A percentile compares a stretch with the other conserved stretches of the same genome.
Evolutionary conservation across 2,329 filamentous ascomycete genomes (phyloP).

Genomic region (Aureobasidium sp.): DNA sequence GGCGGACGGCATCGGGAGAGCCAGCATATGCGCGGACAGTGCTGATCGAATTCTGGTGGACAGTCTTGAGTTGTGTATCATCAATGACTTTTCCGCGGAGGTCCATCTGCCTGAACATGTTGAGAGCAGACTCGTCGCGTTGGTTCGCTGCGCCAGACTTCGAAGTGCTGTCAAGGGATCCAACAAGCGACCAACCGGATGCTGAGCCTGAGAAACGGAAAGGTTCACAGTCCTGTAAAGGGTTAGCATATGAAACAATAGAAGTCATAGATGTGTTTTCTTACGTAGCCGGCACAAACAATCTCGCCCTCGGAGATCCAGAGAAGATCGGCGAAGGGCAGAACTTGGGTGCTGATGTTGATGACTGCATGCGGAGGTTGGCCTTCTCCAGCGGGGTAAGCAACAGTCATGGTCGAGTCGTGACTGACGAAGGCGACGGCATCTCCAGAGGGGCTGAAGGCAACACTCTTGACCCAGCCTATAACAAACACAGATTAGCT

Average conservation of each 20-base stretch:
- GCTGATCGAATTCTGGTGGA: constrained; percentile 94
- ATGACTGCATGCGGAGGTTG: constrained; percentile 86
- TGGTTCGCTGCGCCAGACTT: constrained; percentile 37
- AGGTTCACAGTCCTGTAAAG: constrained; percentile 63
- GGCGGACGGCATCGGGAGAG: constrained; percentile 50
- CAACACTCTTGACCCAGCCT: constrained; percentile 90
- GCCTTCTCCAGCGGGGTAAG: constrained; percentile 87
- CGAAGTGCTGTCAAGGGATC: constrained; percentile 58
- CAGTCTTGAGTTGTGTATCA: constrained; percentile 88
- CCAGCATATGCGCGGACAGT: constrained; percentile 69
- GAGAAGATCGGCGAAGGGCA: constrained; percentile 87
- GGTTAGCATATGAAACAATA: not conserved
- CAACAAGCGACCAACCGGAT: constrained; percentile 74
- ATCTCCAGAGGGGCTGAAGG: constrained; percentile 86
- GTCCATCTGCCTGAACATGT: constrained; percentile 99
- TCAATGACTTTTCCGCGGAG: constrained; percentile 87
- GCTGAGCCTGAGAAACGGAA: constrained; percentile 79
- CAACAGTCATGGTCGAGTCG: constrained; percentile 92
- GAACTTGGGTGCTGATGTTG: constrained; percentile 78
- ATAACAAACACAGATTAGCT: not conserved
- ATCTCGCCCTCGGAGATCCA: constrained; percentile 93
- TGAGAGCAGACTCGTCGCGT: constrained; percentile 85
- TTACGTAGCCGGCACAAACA: constrained; percentile 81
- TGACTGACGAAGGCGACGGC: constrained; percentile 92
- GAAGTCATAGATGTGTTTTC: constrained; percentile 18